A percentile compares a stretch with the other conserved stretches of the same genome.
phyloP scores from a whole-genome alignment of 805 yeast species.

The Teunomyces atbi region DNA sequence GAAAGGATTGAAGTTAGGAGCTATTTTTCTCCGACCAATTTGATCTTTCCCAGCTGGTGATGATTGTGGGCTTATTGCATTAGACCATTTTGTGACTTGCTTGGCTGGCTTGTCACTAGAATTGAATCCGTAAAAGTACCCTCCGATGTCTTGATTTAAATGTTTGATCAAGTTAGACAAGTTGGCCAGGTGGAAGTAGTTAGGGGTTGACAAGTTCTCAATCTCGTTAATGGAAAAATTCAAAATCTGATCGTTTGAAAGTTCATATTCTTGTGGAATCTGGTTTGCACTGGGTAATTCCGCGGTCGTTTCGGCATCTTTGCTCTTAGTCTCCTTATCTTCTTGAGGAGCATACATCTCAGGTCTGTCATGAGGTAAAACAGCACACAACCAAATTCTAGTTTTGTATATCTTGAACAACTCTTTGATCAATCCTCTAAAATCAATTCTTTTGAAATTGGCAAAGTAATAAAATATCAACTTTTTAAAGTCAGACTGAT shows the following conservation, averaged over 20 bases:
- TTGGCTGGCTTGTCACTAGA: constrained; percentile 1
- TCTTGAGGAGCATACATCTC: constrained; percentile 21
- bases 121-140: constrained; percentile 43
- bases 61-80: background rate
- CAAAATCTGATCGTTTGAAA: constrained; percentile 38
- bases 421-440: constrained; percentile 43
- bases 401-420: constrained; percentile 46
- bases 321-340: background rate
- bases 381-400: constrained; percentile 49
- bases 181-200: constrained; percentile 52
- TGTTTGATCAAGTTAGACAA: constrained; percentile 46
- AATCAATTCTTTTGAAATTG: constrained; percentile 44
- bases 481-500: constrained; percentile 45
- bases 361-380: constrained; percentile 40
- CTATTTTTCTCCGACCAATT: constrained; percentile 13
- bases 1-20: constrained; percentile 27
- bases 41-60: constrained; percentile 3
- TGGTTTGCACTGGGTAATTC: constrained; percentile 5
- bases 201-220: constrained; percentile 39
- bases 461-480: constrained; percentile 47
- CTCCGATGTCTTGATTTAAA: constrained; percentile 42
- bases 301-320: background rate
- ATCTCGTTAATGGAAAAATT: constrained; percentile 46
- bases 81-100: constrained; percentile 2
- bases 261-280: constrained; percentile 38